Conservation (phyloP, 2,329 filamentous ascomycete species). For the Fusarium fujikuroi region DNA sequence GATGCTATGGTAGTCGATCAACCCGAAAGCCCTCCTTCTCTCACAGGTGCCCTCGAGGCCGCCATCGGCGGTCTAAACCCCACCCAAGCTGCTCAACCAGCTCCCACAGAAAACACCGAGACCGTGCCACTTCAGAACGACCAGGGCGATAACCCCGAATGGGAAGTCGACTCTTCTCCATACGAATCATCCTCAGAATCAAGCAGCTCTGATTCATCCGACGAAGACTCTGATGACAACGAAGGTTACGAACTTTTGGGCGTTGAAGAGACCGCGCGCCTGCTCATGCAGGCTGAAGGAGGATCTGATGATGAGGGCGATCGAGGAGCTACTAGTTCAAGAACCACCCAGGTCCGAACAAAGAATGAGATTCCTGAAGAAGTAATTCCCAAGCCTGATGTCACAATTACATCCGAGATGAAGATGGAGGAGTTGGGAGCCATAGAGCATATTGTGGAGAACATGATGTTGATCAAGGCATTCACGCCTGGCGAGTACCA, state of each 20-base stretch:
- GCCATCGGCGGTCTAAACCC: constrained; percentile 53
- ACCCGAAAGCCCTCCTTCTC: constrained; percentile 50
- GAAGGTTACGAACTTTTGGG: constrained; percentile 79
- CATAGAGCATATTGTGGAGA: constrained; percentile 82
- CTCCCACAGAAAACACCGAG: constrained; percentile 18
- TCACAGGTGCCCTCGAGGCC: constrained; percentile 58
- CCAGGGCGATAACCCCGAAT: constrained; percentile 72
- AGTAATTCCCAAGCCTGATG: constrained; percentile 76
- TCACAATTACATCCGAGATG: constrained; percentile 81
- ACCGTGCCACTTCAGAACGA: constrained; percentile 47
- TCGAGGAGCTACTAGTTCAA: constrained; percentile 53
- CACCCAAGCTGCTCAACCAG: constrained; percentile 21
- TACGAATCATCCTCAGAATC: constrained; percentile 75
- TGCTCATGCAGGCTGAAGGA: constrained; percentile 85
- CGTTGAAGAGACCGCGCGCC: constrained; percentile 83
- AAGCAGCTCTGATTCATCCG: constrained; percentile 68
- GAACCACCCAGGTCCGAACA: constrained; percentile 70
- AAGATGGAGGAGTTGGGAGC: constrained; percentile 79
- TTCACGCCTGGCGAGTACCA: constrained; percentile 82
- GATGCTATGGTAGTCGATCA: constrained; percentile 52
- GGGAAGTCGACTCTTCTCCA: constrained; percentile 83
- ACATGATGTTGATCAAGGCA: constrained; percentile 81
- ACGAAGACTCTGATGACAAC: constrained; percentile 66
- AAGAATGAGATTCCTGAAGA: constrained; percentile 81
- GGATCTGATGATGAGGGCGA: constrained; percentile 82